Base-by-base conservation (phyloP, 2,329 filamentous ascomycete genomes). In the Madurella fahalii region DNA sequence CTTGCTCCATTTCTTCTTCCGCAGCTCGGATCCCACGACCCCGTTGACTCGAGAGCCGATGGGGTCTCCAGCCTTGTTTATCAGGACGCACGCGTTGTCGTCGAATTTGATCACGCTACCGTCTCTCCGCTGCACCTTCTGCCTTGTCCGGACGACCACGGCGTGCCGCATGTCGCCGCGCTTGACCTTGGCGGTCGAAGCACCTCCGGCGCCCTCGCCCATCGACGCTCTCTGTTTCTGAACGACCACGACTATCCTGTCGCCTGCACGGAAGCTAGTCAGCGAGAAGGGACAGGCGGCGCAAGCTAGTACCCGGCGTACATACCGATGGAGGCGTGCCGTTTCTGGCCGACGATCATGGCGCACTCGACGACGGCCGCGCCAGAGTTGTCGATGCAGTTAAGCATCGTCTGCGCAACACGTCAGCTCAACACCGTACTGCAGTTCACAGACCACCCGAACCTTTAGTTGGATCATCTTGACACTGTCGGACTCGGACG, bases 311-410 rank as follows among this genome's bases (percentile, higher is more conserved):
- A 2, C 13, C 34, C 13, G 4, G 42, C 15, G n/a, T 39, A 62
- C 80, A 66, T 81, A 96, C 92, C 94, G 68, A 99, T 92, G 68
- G 86, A 87, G 57, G 93, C 94, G 67, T 86, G 84, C 63, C 85
- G 79, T 77, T 96, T 95, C 77, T 93, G 94, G 68, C 90, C 90
- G 67, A 99, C 79, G 60, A 97, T 88, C 71, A 93, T 87, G 71
- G 88, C 89, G 77, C 94, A 99, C 78, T 99, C 94, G 75, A 97
- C 94, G 63, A 99, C 81, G 66, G 94, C 92, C 64, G 94, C 94
- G 71, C 94, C 94, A 62, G 94, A 97, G 80, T 96, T 99, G 86
- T 99, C 94, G 84, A 99, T 97, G 86, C 94, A 97, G 77, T 94
- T 96, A 67, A 99, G 83, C 84, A 99, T 90, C 71, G 92, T 89